These are phyloP conservation scores for Eucalyptus pauciflora DNA, from an alignment of 345 rosid species.

Conservation along the genomic window DNA sequence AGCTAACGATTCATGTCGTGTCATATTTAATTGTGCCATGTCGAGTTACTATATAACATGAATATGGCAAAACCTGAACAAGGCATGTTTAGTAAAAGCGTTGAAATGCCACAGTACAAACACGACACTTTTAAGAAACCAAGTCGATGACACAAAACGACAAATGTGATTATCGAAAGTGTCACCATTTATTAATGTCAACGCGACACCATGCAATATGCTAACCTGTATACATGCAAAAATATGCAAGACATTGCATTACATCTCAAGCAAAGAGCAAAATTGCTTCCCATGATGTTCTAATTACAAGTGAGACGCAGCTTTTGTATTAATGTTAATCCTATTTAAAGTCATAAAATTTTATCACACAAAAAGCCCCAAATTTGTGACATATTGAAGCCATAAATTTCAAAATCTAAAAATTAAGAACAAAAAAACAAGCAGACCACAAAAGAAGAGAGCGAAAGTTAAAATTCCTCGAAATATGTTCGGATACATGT, in stretches of 20 bases:
- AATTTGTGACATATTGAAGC: neutral
- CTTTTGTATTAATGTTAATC: neutral
- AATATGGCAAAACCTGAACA: too few relatives aligned
- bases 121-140: too few relatives aligned
- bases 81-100: fast-evolving
- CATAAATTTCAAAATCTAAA: too few relatives aligned
- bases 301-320: neutral
- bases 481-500: fast-evolving
- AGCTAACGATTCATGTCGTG: fast-evolving
- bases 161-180: fast-evolving
- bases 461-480: neutral
- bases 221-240: too few relatives aligned
- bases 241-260: too few relatives aligned
- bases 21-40: too few relatives aligned
- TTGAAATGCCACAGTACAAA: fast-evolving
- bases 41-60: too few relatives aligned
- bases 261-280: too few relatives aligned
- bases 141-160: fast-evolving
- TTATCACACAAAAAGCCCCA: neutral
- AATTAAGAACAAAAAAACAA: too few relatives aligned
- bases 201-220: too few relatives aligned
- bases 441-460: neutral
- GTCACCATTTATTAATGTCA: neutral
- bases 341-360: neutral
- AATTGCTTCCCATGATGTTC: neutral